phyloP scores from a whole-genome alignment of 2,329 filamentous ascomycete species.

The Aspergillus pseudonomiae region DNA sequence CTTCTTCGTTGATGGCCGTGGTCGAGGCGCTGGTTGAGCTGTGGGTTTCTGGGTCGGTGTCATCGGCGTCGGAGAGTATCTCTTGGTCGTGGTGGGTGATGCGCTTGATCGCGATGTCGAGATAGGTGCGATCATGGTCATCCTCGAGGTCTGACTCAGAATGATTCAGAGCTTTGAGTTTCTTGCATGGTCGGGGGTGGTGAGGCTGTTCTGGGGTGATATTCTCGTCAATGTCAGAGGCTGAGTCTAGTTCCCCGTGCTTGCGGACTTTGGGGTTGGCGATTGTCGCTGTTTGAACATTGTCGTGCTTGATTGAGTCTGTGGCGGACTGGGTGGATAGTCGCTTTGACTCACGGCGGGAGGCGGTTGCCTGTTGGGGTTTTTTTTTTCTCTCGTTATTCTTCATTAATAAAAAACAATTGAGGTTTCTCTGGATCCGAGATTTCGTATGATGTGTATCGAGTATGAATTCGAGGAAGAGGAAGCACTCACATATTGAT shows the following conservation, averaged over 20 bases:
- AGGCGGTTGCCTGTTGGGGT: background rate
- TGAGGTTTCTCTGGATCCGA: background rate
- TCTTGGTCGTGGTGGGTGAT: background rate
- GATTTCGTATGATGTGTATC: background rate
- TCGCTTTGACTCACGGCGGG: background rate
- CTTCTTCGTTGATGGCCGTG: background rate
- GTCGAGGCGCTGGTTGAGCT: background rate
- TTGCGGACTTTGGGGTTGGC: background rate
- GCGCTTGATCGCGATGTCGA: background rate
- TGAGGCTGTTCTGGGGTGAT: background rate
- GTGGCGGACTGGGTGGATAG: background rate
- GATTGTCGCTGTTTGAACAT: background rate
- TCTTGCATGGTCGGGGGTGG: background rate
- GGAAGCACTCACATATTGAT: slow-evolving; percentile 17
- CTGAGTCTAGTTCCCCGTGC: background rate
- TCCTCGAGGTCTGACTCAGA: no score
- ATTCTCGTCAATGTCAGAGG: no score
- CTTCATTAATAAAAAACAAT: background rate
- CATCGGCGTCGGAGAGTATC: background rate
- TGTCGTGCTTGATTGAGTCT: background rate
- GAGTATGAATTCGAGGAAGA: background rate
- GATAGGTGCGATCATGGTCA: background rate
- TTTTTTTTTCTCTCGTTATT: background rate
- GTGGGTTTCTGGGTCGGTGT: background rate
- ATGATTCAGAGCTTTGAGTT: background rate